A percentile compares a stretch with the other conserved stretches of the same genome.
Conservation (phyloP, 1,139 yeast species). For the Sugiyamaella sp. region DNA sequence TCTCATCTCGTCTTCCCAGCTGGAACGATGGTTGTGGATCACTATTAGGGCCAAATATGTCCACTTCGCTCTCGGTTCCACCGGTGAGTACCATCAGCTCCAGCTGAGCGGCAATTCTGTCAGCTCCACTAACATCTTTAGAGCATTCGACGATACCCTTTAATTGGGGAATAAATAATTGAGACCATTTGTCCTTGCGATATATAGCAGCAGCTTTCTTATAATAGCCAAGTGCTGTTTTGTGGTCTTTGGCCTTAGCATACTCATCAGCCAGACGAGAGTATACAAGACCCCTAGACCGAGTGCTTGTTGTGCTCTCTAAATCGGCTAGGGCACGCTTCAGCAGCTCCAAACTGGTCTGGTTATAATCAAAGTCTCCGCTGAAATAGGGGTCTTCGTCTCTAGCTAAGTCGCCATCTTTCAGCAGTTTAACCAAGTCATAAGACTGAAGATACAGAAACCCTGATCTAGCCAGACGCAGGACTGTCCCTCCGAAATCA, state of each 20-base stretch:
- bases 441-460: slow-evolving; percentile 49
- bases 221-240: slow-evolving; percentile 44
- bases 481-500: slow-evolving; percentile 35
- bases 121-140: slow-evolving; percentile 19
- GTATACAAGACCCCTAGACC: slow-evolving; percentile 49
- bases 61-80: neutral
- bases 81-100: slow-evolving; percentile 18
- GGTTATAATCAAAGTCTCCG: slow-evolving; percentile 26
- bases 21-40: slow-evolving; percentile 4
- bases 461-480: slow-evolving; percentile 52
- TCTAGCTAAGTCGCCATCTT: slow-evolving; percentile 21
- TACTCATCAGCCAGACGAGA: slow-evolving; percentile 56
- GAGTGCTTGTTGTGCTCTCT: slow-evolving; percentile 19
- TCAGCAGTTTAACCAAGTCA: slow-evolving; percentile 34
- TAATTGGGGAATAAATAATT: slow-evolving; percentile 29
- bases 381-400: slow-evolving; percentile 30
- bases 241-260: slow-evolving; percentile 40
- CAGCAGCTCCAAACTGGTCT: slow-evolving; percentile 37
- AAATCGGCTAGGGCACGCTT: slow-evolving; percentile 32
- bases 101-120: slow-evolving; percentile 17
- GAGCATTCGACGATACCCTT: slow-evolving; percentile 29
- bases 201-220: slow-evolving; percentile 34
- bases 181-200: slow-evolving; percentile 36
- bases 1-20: slow-evolving; percentile 17
- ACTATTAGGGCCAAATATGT: slow-evolving; percentile 1